A percentile compares a stretch with the other conserved stretches of the same genome.
phyloP scores from a whole-genome alignment of 768 basidiomycete genomes.

The Kwoniella bestiolae region DNA sequence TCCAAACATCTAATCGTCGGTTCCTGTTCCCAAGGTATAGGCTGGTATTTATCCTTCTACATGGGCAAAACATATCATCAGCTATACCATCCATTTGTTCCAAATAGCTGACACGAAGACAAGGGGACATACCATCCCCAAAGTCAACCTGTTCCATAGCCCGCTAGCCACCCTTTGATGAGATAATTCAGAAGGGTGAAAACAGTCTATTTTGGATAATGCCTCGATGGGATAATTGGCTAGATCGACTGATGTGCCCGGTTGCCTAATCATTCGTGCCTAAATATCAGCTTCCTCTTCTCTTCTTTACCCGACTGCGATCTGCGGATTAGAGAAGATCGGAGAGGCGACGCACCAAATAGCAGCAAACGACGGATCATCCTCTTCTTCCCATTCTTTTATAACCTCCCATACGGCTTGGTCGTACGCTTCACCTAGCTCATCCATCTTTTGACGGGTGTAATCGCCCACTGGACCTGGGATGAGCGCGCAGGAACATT shows the following conservation, averaged over 20 bases:
- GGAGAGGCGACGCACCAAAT: conserved; percentile 35
- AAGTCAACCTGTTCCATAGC: conserved; percentile 51
- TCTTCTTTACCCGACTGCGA: background rate
- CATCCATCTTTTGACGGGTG: conserved; percentile 50
- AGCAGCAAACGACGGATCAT: conserved; percentile 33
- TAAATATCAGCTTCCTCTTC: background rate
- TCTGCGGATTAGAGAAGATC: no score
- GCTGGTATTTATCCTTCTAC: conserved; percentile 35
- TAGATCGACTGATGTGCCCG: conserved; percentile 43
- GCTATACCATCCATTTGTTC: background rate
- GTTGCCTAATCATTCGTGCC: conserved; percentile 32
- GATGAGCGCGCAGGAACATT: conserved; percentile 50
- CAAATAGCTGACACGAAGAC: background rate
- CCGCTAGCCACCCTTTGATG: conserved; percentile 52
- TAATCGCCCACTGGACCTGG: conserved; percentile 51
- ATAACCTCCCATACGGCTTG: conserved; percentile 40
- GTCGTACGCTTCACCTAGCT: conserved; percentile 47
- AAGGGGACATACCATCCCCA: conserved; percentile 32
- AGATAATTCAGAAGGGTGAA: conserved; percentile 47
- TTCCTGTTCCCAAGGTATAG: conserved; percentile 47
- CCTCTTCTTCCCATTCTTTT: conserved; percentile 37
- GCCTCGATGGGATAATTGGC: conserved; percentile 46
- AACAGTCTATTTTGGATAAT: conserved; percentile 49
- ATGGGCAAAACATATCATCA: background rate
- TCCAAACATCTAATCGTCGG: conserved; percentile 46